Conservation (phyloP, 2,329 filamentous ascomycete genomes). For the Hirsutella rhossiliensis region DNA sequence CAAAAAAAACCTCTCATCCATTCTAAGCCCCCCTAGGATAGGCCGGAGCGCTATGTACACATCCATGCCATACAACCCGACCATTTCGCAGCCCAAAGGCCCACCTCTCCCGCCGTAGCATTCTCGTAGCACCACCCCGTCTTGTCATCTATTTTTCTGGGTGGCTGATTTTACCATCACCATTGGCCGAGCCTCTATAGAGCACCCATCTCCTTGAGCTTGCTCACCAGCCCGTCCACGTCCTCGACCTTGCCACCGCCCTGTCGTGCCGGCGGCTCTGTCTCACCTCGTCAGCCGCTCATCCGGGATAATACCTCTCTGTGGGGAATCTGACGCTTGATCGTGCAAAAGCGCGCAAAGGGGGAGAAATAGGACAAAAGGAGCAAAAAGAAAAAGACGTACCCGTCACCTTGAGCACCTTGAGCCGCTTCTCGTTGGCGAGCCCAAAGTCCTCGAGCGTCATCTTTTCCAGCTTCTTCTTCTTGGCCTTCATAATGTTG, state of each 20-base stretch:
- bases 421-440: constrained; percentile 63
- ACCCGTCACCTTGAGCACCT: constrained; percentile 82
- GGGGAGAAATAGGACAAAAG: not conserved
- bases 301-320: no score
- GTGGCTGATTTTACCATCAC: not conserved
- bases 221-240: constrained; percentile 85
- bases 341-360: not conserved
- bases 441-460: constrained; percentile 72
- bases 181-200: constrained; percentile 33
- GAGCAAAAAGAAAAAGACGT: constrained; percentile 20
- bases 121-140: no score
- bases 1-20: no score
- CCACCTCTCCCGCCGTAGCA: no score
- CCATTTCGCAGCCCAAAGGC: no score
- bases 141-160: not conserved
- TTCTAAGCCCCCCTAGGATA: no score
- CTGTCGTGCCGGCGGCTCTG: constrained; percentile 76
- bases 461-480: constrained; percentile 96
- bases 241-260: constrained; percentile 96
- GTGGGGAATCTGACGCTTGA: no score
- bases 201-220: constrained; percentile 92
- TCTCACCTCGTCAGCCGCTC: constrained; percentile 1
- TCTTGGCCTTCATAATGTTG: constrained; percentile 99
- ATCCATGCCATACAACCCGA: no score
- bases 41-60: no score